Conservation (phyloP, 441 rosid species). For the Euphorbia schlechtendalii region DNA sequence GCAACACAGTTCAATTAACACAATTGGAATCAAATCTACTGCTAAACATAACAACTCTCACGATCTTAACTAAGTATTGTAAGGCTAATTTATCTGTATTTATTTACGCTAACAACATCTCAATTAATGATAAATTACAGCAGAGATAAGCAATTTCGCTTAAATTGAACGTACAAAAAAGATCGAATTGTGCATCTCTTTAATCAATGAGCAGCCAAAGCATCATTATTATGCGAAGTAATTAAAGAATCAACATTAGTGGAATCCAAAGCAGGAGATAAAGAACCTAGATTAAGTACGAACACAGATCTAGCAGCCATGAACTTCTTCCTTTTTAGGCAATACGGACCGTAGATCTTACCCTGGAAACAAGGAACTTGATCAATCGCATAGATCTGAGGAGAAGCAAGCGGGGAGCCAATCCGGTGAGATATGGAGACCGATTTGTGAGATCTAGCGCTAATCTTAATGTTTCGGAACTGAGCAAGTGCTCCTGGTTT, state of each 20-base stretch:
- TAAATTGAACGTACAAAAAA: neutral
- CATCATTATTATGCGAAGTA: conserved; percentile 12
- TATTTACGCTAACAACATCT: neutral
- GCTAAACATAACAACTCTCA: neutral
- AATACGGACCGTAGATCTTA: conserved; percentile 33
- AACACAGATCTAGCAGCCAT: conserved; percentile 40
- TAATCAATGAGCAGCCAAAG: conserved; percentile 6
- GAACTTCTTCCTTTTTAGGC: conserved; percentile 41
- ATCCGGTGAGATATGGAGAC: conserved; percentile 15
- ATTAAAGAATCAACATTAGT: conserved; percentile 11
- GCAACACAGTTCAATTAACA: neutral
- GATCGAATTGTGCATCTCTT: neutral
- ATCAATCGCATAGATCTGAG: conserved; percentile 23
- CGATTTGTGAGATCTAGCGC: conserved; percentile 29
- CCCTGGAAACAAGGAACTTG: conserved; percentile 31
- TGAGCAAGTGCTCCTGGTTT: conserved; percentile 67
- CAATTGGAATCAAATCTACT: neutral
- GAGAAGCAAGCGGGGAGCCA: conserved; percentile 16
- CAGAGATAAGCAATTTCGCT: neutral
- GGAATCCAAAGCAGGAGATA: conserved; percentile 4
- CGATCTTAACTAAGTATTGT: neutral
- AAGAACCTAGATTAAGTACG: conserved; percentile 13
- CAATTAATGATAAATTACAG: conserved; percentile 1
- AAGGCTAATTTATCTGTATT: neutral
- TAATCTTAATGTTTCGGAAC: conserved; percentile 49